phyloP scores from a whole-genome alignment of 768 basidiomycete genomes.

The Boletus sp. region DNA sequence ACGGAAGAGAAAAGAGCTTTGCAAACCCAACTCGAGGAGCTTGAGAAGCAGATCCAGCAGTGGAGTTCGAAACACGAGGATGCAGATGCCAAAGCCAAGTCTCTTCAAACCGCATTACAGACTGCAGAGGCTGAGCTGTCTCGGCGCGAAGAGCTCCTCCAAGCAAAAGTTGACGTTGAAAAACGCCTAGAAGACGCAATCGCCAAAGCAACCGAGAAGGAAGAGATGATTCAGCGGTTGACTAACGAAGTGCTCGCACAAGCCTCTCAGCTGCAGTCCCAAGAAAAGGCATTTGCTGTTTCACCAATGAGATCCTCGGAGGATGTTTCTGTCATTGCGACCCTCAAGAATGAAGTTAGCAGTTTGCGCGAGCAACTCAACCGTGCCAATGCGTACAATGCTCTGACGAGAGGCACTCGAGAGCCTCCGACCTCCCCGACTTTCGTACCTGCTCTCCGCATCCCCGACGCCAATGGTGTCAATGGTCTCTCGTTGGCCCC shows the following conservation, averaged over 20 bases:
- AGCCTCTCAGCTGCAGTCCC: conserved; percentile 70
- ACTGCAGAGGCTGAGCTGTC: conserved; percentile 67
- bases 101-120: conserved; percentile 66
- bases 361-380: conserved; percentile 93
- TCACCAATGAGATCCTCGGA: conserved; percentile 69
- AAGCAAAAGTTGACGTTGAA: conserved; percentile 76
- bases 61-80: conserved; percentile 91
- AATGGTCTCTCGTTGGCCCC: conserved; percentile 44
- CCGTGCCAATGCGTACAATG: conserved; percentile 88
- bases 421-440: conserved; percentile 82
- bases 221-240: conserved; percentile 76
- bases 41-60: conserved; percentile 82
- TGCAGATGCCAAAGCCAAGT: conserved; percentile 67
- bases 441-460: conserved; percentile 75
- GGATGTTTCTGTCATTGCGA: conserved; percentile 81
- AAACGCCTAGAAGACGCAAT: conserved; percentile 74
- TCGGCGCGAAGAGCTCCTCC: conserved; percentile 70
- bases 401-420: conserved; percentile 71
- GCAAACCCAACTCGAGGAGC: conserved; percentile 64
- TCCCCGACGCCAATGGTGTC: conserved; percentile 39
- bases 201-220: conserved; percentile 74
- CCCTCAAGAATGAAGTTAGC: conserved; percentile 90
- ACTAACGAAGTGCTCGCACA: conserved; percentile 74
- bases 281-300: conserved; percentile 65
- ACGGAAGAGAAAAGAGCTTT: conserved; percentile 89